phyloP scores from a whole-genome alignment of 2,329 filamentous ascomycete genomes.

The Fusarium nisikadoi region DNA sequence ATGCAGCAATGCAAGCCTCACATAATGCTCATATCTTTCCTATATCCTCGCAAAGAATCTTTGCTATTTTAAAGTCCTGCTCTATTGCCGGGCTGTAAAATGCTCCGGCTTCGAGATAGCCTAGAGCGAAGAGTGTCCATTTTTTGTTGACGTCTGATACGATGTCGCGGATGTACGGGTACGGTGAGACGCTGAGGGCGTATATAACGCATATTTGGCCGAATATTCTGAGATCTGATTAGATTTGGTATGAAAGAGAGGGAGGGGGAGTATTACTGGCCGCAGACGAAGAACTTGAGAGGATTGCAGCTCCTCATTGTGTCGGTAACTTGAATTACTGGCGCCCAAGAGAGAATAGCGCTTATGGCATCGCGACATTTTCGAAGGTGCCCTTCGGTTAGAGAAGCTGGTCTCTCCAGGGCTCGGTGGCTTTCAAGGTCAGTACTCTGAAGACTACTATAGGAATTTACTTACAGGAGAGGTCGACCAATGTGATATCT shows the following conservation, averaged over 20 bases:
- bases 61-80: slow-evolving; percentile 29
- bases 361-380: slow-evolving; percentile 28
- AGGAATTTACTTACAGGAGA: not conserved
- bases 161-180: slow-evolving; percentile 20
- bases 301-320: slow-evolving; percentile 33
- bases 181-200: slow-evolving; percentile 27
- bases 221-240: not conserved
- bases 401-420: slow-evolving; percentile 10
- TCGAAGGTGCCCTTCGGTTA: slow-evolving; percentile 24
- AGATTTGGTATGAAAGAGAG: rapidly evolving
- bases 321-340: slow-evolving; percentile 18
- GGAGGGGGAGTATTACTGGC: not conserved
- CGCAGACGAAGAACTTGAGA: slow-evolving; percentile 28
- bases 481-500: slow-evolving; percentile 33
- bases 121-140: slow-evolving; percentile 15
- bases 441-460: rapidly evolving
- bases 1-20: not conserved
- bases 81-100: slow-evolving; percentile 14
- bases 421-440: slow-evolving; percentile 7
- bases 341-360: slow-evolving; percentile 15
- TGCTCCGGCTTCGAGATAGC: slow-evolving; percentile 8
- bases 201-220: slow-evolving; percentile 30
- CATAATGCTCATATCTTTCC: not conserved
- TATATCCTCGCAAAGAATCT: slow-evolving; percentile 24
- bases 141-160: slow-evolving; percentile 13